A percentile compares a stretch with the other conserved stretches of the same genome.
Conservation (phyloP, 352 stramenopile genomes). For the Globisporangium heterothallicum region DNA sequence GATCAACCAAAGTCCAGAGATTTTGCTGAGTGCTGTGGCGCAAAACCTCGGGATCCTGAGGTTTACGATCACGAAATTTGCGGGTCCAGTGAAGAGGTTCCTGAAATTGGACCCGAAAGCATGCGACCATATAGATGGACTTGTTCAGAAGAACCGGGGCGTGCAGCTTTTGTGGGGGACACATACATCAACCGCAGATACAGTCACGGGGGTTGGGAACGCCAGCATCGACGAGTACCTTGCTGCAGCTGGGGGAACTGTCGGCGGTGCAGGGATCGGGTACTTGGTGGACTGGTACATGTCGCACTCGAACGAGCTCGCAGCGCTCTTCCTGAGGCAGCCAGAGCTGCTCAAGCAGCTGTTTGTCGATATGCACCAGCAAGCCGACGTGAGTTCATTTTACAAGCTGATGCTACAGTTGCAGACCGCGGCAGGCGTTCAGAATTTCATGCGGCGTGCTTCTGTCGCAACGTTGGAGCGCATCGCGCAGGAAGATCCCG, state of each 20-base stretch:
- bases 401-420: conserved; percentile 64
- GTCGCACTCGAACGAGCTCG: conserved; percentile 46
- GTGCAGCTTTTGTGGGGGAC: conserved; percentile 62
- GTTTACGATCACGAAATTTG: conserved; percentile 68
- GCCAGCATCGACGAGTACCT: conserved; percentile 8
- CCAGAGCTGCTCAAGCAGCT: conserved; percentile 55
- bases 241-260: neutral
- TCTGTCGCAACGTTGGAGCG: conserved; percentile 45
- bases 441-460: conserved; percentile 51
- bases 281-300: conserved; percentile 60
- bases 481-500: conserved; percentile 54
- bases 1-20: conserved; percentile 61
- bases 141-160: conserved; percentile 43
- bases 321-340: conserved; percentile 40
- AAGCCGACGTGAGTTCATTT: conserved; percentile 40
- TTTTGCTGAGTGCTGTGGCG: conserved; percentile 50
- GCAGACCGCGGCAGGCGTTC: conserved; percentile 47
- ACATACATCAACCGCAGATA: conserved; percentile 5
- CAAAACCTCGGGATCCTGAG: conserved; percentile 66
- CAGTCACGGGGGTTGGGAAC: conserved; percentile 3
- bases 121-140: conserved; percentile 44
- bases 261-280: conserved; percentile 9
- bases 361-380: conserved; percentile 56
- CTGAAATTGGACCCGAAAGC: conserved; percentile 51
- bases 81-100: conserved; percentile 59